Base-by-base conservation (phyloP, 2,329 filamentous ascomycete species). In the Diaporthe humulicola region DNA sequence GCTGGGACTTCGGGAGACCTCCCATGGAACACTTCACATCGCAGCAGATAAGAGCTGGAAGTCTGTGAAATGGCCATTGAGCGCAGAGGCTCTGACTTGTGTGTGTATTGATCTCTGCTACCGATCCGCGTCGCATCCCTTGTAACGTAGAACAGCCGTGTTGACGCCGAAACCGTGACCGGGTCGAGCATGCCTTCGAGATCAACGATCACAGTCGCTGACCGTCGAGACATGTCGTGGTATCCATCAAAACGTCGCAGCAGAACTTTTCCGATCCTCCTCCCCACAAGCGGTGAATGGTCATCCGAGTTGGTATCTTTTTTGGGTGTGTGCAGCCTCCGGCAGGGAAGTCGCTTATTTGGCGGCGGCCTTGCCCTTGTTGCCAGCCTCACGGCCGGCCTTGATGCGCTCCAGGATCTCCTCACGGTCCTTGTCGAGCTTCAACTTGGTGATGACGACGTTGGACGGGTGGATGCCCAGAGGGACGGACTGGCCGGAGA, bases 381-480 rank as follows among this genome's bases (percentile, higher is more conserved):
- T 88, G 85, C 89, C 89, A 84, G 92, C 90, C 89, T 96, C 94
- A 79, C 94, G 93, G 84, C 94, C 95, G 80, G 89, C 87, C 88
- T 93, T 93, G 89, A 94, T 95, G 88, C 95, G 92, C 89, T 95
- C 94, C 82, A 97, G 90, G 84, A 97, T 97, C 86, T 88, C 89
- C 91, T 97, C 94, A 81, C 95, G 93, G 89, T 97, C 94, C 93
- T 97, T 96, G 91, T 97, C 94, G 84, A 98, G 91, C 94, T 98
- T 98, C 87, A 98, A 92, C 93, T 98, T 98, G 90, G 93, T 98
- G 90, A 99, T 94, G 90, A 98, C 93, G 81, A 98, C 95, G 89
- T 98, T 98, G 89, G 94, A 97, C 84, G 97, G 93, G 89, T 96
- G 94, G 88, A 99, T 93, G 87, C 95, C 95, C 85, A 98, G 91